These are phyloP conservation scores for Verticillium longisporum DNA, from an alignment of 2,329 filamentous ascomycete genomes.

Conservation along the genomic window DNA sequence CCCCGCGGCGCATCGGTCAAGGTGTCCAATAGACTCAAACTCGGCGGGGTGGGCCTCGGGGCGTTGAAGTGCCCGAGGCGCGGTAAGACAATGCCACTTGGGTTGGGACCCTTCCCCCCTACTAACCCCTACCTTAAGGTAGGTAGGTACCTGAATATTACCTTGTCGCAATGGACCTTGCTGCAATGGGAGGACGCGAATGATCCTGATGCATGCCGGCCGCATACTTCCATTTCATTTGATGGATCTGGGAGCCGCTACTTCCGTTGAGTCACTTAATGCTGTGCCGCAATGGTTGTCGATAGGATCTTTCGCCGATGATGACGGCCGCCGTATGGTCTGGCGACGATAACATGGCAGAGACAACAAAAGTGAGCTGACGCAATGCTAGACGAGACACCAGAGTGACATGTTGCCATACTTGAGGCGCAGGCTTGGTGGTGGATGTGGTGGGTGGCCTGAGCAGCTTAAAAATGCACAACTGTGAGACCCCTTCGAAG, in stretches of 20 bases:
- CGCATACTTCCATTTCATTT: background rate
- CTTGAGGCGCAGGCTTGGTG: too few species aligned
- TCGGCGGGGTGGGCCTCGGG: background rate
- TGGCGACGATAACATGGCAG: too few species aligned
- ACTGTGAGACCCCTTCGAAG: background rate
- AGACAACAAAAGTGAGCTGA: too few species aligned
- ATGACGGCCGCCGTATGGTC: background rate
- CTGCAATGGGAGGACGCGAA: too few species aligned
- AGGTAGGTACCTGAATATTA: too few species aligned
- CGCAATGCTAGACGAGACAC: too few species aligned
- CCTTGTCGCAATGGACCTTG: too few species aligned
- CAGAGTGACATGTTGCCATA: too few species aligned
- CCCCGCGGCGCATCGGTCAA: background rate
- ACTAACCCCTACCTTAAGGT: too few species aligned
- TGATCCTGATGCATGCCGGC: background rate
- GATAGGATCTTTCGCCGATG: background rate
- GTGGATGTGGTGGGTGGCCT: too few species aligned
- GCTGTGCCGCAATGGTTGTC: background rate
- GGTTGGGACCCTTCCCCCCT: background rate
- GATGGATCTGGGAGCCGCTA: background rate
- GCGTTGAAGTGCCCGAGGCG: background rate
- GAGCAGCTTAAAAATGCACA: background rate
- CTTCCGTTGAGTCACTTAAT: background rate
- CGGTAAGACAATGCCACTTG: background rate
- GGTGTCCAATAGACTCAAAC: background rate